phyloP scores from a whole-genome alignment of 176 grass and related monocot genomes.

The Phyllostachys edulis region DNA sequence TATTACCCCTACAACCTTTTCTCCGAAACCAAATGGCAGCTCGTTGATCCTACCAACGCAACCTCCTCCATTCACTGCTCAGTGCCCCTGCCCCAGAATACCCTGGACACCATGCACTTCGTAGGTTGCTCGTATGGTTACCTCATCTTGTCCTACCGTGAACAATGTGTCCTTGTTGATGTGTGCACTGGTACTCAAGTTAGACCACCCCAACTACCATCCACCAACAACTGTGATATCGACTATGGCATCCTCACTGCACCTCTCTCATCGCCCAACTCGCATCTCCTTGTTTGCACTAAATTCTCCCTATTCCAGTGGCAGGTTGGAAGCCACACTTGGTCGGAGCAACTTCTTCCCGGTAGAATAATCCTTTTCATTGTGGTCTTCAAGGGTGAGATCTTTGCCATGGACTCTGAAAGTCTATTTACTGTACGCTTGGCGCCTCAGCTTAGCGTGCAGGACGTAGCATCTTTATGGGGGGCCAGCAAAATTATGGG shows the following conservation, averaged over 20 bases:
- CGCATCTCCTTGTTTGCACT: conserved; percentile 18
- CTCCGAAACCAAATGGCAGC: background rate
- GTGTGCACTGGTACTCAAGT: conserved; percentile 32
- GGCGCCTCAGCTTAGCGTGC: background rate
- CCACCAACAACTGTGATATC: background rate
- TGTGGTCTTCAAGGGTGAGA: conserved; percentile 18
- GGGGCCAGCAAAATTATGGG: no score
- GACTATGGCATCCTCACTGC: conserved; percentile 29
- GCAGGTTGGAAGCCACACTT: background rate
- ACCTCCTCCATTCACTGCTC: background rate
- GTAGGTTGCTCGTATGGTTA: conserved; percentile 26
- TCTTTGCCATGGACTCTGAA: conserved; percentile 5
- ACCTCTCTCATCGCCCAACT: conserved; percentile 30
- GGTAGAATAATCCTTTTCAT: background rate
- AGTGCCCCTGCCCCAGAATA: background rate
- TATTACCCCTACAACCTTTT: no score
- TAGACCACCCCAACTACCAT: conserved; percentile 9
- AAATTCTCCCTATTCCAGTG: background rate
- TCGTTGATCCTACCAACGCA: background rate
- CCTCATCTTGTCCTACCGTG: background rate
- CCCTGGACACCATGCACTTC: background rate
- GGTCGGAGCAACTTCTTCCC: background rate
- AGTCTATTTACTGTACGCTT: conserved; percentile 12
- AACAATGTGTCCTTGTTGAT: conserved; percentile 5
- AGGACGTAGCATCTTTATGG: no score